Conservation (phyloP, 345 rosid genomes). For the thale cress (Arabidopsis thaliana) region DNA sequence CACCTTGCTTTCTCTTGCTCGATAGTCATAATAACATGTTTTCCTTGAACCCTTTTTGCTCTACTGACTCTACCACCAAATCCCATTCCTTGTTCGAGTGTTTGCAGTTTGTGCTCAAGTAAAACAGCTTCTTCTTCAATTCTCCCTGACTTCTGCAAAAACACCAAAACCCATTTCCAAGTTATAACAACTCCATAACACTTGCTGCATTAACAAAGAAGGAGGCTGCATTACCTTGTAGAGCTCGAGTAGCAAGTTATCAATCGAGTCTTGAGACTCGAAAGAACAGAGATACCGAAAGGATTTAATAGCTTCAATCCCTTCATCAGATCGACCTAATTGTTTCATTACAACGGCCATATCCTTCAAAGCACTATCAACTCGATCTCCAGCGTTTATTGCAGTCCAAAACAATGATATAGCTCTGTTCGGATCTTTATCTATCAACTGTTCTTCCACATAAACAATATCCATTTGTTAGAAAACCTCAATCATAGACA, state of each 20-base stretch:
- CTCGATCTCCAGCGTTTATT: slow-evolving; percentile 74
- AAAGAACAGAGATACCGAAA: slow-evolving; percentile 73
- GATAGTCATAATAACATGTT: slow-evolving; percentile 61
- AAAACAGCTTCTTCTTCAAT: slow-evolving; percentile 77
- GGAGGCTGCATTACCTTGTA: slow-evolving; percentile 53
- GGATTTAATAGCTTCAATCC: slow-evolving; percentile 77
- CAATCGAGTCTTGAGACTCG: slow-evolving; percentile 75
- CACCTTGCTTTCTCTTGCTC: slow-evolving; percentile 84
- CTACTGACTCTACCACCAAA: slow-evolving; percentile 62
- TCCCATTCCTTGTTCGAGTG: slow-evolving; percentile 60
- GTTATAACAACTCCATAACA: slow-evolving; percentile 8
- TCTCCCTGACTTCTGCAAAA: slow-evolving; percentile 78
- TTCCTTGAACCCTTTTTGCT: slow-evolving; percentile 75
- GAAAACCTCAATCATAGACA: background rate
- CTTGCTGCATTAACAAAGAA: background rate
- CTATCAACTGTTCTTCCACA: slow-evolving; percentile 52
- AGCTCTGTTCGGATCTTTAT: slow-evolving; percentile 66
- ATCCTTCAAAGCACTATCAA: slow-evolving; percentile 79
- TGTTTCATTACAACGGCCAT: slow-evolving; percentile 87
- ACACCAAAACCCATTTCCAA: background rate
- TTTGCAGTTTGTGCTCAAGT: slow-evolving; percentile 67
- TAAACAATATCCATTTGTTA: slow-evolving; percentile 7
- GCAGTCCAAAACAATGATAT: slow-evolving; percentile 83
- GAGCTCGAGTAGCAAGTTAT: slow-evolving; percentile 77
- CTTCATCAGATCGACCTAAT: slow-evolving; percentile 70